Conservation (phyloP, 306 rosid genomes). For the Prunus campanulata region DNA sequence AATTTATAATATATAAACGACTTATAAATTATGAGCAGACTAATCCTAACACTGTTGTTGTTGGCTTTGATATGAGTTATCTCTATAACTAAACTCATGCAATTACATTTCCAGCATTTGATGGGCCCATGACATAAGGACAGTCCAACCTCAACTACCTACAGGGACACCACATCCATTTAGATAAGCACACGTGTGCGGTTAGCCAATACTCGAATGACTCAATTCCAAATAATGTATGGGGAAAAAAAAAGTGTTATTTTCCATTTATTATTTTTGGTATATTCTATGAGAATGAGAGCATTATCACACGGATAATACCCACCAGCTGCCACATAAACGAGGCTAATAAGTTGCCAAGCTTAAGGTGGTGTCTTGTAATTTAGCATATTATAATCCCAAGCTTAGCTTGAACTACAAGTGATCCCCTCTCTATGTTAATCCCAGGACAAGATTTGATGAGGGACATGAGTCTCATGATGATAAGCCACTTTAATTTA, state of each 20-base stretch:
- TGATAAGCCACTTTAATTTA: conserved; percentile 30
- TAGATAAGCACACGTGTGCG: conserved; percentile 28
- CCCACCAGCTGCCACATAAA: background rate
- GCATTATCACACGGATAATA: background rate
- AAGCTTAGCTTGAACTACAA: conserved; percentile 40
- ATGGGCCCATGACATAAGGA: background rate
- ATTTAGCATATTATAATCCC: background rate
- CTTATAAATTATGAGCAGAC: no score
- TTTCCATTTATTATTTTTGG: no score
- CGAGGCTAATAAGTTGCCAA: no score
- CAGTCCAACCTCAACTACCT: conserved; percentile 26
- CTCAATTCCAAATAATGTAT: background rate
- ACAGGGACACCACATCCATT: conserved; percentile 19
- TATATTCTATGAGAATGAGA: no score
- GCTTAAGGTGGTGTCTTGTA: background rate
- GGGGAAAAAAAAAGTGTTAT: no score
- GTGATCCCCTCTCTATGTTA: conserved; percentile 28
- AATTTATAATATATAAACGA: no score
- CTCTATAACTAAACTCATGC: background rate
- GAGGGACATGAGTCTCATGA: background rate
- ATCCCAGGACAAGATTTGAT: background rate
- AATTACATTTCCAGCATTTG: background rate
- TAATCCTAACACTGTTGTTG: no score
- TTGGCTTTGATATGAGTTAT: no score
- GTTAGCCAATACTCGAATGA: background rate